A percentile compares a stretch with the other conserved stretches of the same genome.
phyloP scores from a whole-genome alignment of 2,329 filamentous ascomycete species.

The Cladosporium velox region DNA sequence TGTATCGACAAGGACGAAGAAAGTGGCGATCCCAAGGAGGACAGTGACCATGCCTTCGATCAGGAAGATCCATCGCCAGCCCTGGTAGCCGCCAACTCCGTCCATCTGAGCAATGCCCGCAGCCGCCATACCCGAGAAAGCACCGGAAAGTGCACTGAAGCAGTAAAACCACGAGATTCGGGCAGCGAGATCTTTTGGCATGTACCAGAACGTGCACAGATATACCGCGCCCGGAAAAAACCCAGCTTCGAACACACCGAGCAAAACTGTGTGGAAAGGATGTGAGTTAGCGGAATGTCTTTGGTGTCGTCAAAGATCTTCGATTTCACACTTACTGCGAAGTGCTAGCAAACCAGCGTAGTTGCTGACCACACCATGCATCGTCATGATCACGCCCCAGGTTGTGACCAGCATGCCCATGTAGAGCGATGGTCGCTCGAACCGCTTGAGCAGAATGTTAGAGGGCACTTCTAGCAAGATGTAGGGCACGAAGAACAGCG shows the following conservation, averaged over 20 bases:
- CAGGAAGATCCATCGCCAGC: slow-evolving; percentile 31
- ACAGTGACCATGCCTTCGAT: slow-evolving; percentile 36
- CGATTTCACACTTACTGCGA: slow-evolving; percentile 35
- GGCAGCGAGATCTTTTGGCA: slow-evolving; percentile 36
- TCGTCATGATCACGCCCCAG: slow-evolving; percentile 64
- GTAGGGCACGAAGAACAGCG: slow-evolving; percentile 48
- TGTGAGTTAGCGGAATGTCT: background rate
- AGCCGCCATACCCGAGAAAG: slow-evolving; percentile 52
- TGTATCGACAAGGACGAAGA: slow-evolving; percentile 18
- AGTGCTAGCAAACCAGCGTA: slow-evolving; percentile 37
- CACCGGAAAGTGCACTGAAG: slow-evolving; percentile 48
- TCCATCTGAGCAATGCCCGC: slow-evolving; percentile 48
- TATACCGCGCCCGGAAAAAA: slow-evolving; percentile 53
- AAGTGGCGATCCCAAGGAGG: slow-evolving; percentile 9
- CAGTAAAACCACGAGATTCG: slow-evolving; percentile 32
- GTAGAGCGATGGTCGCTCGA: slow-evolving; percentile 40
- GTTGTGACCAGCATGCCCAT: slow-evolving; percentile 32
- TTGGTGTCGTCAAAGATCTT: background rate
- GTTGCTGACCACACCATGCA: slow-evolving; percentile 69
- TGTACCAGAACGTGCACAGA: slow-evolving; percentile 36
- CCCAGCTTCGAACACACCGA: slow-evolving; percentile 51
- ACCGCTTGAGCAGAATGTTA: slow-evolving; percentile 47
- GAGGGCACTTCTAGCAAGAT: slow-evolving; percentile 49
- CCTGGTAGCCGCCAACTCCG: slow-evolving; percentile 38
- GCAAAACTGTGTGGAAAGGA: slow-evolving; percentile 17